Evolutionary conservation across 1,139 yeast genomes (phyloP), one percentile per base, ranked within the genome.

Genomic region (Suhomyces anneliseae): DNA sequence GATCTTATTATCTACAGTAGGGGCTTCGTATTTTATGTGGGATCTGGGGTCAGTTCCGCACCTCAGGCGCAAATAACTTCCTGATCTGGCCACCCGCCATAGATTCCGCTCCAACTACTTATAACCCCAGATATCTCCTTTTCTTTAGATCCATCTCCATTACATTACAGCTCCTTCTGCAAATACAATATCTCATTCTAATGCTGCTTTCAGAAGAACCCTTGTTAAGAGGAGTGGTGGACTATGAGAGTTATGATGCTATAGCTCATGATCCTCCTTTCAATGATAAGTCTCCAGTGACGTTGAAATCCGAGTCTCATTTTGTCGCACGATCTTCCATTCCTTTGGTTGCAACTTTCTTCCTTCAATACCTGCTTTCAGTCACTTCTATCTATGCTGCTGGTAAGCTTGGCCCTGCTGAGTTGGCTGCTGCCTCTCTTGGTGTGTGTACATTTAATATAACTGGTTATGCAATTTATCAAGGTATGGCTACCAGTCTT

Each of bases 401-500:
- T 7, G 68, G 75, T 27, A 54, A 59, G 43, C 51, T 70, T 15
- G 76, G 76, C 1, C 55, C 68, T 12, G 48, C 59, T n/a, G 68
- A 69, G 44, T 54, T 71, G 40, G 70, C 76, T 1, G 72, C 76
- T 1, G 65, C 65, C 26, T 64, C 74, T 3, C 55, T 72, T 33
- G 66, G 74, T 6, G 60, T 68, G 8, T 68, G 72, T 34, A 62
- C 72, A 0, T 71, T 68, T 51, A 70, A 70, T 50, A 60, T 72
- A 45, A 65, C 75, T 2, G 77, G 75, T 0, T 49, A 60, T 34
- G 66, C 71, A 3, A 52, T 74, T 0, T 65, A 70, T 43, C 72
- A 71, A 50, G 79, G 79, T 3, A 72, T 73, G 62, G 65, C 78
- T 19, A 72, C 79, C 6, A 61, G 72, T 32, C 56, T 74, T 52